phyloP scores from a whole-genome alignment of 208 protist genomes.

The Trypanosoma theileri region DNA sequence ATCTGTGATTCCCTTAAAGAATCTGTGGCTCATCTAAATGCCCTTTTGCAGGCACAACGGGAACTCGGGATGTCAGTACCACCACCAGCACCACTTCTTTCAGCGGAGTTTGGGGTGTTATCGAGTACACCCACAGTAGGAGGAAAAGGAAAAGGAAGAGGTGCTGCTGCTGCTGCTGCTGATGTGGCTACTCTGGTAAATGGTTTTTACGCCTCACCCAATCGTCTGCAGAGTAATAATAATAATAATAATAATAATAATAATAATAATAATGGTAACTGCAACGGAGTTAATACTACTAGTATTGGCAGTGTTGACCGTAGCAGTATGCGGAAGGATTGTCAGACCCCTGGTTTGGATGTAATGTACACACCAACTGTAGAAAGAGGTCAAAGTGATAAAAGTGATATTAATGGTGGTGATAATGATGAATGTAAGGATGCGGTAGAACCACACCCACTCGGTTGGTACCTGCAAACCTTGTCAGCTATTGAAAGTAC shows the following conservation, averaged over 20 bases:
- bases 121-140: neutral
- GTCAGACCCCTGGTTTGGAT: neutral
- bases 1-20: constrained; percentile 27
- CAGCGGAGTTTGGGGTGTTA: constrained; percentile 20
- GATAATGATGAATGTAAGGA: neutral
- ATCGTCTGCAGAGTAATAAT: neutral
- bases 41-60: constrained; percentile 34
- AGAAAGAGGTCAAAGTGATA: no score
- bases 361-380: no score
- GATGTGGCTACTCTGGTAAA: neutral
- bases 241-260: neutral
- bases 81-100: constrained; percentile 9
- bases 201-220: constrained; percentile 16
- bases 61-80: constrained; percentile 29
- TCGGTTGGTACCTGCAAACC: constrained; percentile 34
- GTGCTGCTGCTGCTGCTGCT: no score
- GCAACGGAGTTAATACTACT: neutral
- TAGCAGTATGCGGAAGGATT: neutral
- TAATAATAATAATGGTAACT: neutral
- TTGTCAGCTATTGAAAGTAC: constrained; percentile 30
- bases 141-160: no score
- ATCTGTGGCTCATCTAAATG: constrained; percentile 32
- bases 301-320: neutral
- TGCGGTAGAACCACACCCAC: constrained; percentile 7
- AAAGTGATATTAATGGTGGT: no score